Percentiles rank a stretch among this genome's conserved stretches.
These are phyloP conservation scores for Acanthamoeba rhysodes DNA, from an alignment of 208 protist genomes.

Conservation along the genomic window DNA sequence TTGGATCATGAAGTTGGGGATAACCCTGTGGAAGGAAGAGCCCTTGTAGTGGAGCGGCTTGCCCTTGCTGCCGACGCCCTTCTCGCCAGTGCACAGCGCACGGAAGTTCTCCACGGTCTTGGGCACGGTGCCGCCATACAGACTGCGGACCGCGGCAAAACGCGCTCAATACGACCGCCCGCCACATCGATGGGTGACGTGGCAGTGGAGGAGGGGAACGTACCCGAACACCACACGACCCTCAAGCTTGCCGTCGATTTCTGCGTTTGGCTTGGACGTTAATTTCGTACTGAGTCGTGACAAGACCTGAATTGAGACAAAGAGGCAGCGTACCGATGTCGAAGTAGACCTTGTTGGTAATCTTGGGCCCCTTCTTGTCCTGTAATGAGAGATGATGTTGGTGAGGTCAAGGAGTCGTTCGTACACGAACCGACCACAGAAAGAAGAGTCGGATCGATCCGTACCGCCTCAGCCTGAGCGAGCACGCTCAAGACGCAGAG, in stretches of 20 bases:
- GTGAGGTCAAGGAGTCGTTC: background rate
- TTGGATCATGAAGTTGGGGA: conserved; percentile 93
- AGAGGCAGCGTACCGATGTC: conserved; percentile 89
- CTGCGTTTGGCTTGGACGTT: background rate
- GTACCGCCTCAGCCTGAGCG: background rate
- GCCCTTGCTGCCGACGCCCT: conserved; percentile 93
- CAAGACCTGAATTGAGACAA: background rate
- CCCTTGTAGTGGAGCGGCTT: conserved; percentile 98
- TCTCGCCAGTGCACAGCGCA: conserved; percentile 94
- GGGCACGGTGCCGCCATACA: conserved; percentile 81
- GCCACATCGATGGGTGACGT: background rate
- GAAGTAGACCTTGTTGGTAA: conserved; percentile 89
- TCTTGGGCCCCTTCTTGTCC: conserved; percentile 38
- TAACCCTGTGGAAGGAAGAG: conserved; percentile 89
- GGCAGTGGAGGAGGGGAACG: background rate
- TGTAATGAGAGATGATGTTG: no score
- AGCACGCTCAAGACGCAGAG: background rate
- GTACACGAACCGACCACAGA: background rate
- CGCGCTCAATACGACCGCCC: no score
- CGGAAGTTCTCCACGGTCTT: conserved; percentile 89
- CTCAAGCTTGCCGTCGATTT: conserved; percentile 91
- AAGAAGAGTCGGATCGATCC: background rate
- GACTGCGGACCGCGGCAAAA: conserved; percentile 72
- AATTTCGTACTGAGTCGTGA: no score
- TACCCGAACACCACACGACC: conserved; percentile 94